Conservation (phyloP, 208 protist genomes). For the Crithidia brevicula region DNA sequence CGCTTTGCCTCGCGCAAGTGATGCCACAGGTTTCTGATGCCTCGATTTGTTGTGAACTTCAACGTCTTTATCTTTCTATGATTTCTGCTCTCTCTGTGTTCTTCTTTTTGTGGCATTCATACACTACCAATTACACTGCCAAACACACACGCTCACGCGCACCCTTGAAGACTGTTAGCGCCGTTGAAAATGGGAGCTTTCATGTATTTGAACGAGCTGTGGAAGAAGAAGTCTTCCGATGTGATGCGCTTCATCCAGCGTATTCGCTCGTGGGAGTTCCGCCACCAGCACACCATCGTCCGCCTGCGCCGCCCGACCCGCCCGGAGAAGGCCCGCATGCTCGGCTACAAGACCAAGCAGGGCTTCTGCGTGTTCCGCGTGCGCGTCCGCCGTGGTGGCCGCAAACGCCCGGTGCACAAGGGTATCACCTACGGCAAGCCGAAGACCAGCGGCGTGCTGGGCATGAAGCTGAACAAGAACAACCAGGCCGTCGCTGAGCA, state of each 20-base stretch:
- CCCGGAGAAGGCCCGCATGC: slow-evolving; percentile 98
- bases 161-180: slow-evolving; percentile 67
- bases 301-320: slow-evolving; percentile 96
- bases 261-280: slow-evolving; percentile 99
- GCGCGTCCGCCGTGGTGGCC: slow-evolving; percentile 98
- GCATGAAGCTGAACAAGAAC: slow-evolving; percentile 97
- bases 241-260: slow-evolving; percentile 99
- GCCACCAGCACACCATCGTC: slow-evolving; percentile 94
- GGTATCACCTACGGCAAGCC: slow-evolving; percentile 99
- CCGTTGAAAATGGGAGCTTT: slow-evolving; percentile 97
- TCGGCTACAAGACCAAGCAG: slow-evolving; percentile 99
- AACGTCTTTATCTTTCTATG: too few species aligned
- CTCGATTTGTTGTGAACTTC: too few species aligned
- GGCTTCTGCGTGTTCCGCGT: slow-evolving; percentile 99
- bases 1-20: too few species aligned
- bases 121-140: neutral
- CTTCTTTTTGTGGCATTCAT: too few species aligned
- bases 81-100: neutral
- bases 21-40: too few species aligned
- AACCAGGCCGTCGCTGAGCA: slow-evolving; percentile 97
- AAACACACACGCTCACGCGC: neutral
- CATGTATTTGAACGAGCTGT: slow-evolving; percentile 99
- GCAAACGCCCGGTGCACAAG: slow-evolving; percentile 97
- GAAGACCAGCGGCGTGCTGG: slow-evolving; percentile 96
- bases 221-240: slow-evolving; percentile 99